Conservation (phyloP, 345 rosid species). For the Gynandropsis gynandra region DNA sequence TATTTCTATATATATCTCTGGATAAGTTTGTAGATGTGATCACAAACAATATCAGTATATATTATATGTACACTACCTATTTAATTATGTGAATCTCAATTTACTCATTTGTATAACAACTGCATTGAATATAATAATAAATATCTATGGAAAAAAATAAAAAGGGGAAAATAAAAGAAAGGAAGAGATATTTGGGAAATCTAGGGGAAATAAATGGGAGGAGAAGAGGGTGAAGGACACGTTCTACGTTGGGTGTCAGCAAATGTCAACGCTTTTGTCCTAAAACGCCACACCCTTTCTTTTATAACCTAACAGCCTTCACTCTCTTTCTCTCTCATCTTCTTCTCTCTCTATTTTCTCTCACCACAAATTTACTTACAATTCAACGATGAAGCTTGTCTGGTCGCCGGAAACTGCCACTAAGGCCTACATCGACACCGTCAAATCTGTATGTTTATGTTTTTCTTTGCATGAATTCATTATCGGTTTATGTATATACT, state of each 20-base stretch:
- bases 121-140: no score
- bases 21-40: no score
- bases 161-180: background rate
- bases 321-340: slow-evolving; percentile 7
- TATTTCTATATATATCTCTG: no score
- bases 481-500: no score
- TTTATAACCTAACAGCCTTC: slow-evolving; percentile 27
- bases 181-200: background rate
- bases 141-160: background rate
- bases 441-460: slow-evolving; percentile 41
- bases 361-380: no score
- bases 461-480: no score
- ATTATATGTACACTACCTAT: no score
- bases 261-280: slow-evolving; percentile 30
- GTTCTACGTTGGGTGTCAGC: slow-evolving; percentile 17
- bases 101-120: no score
- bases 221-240: slow-evolving; percentile 21
- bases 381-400: slow-evolving; percentile 74
- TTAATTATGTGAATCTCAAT: no score
- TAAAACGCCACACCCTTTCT: background rate
- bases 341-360: slow-evolving; percentile 13
- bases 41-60: no score
- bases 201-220: slow-evolving; percentile 13
- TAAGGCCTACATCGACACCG: slow-evolving; percentile 63
- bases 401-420: slow-evolving; percentile 87